Conservation (phyloP, 768 basidiomycete genomes). For the Mrakia frigida region DNA sequence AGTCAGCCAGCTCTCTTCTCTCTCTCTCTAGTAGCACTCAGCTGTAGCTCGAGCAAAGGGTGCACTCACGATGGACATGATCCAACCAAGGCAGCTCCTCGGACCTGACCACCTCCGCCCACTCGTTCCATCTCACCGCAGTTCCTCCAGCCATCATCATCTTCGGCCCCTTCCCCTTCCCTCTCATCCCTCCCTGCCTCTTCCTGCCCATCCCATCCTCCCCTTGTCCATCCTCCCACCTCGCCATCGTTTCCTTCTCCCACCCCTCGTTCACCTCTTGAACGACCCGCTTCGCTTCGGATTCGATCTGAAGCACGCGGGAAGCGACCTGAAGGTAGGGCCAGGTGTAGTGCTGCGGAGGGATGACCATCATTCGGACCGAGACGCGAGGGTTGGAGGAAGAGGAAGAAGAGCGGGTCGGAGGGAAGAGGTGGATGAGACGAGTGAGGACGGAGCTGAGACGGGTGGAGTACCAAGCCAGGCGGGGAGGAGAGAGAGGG, state of each 20-base stretch:
- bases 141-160: background rate
- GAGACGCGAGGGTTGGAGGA: background rate
- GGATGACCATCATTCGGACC: background rate
- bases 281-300: background rate
- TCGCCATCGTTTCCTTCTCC: background rate
- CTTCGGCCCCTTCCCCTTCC: background rate
- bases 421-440: background rate
- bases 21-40: too few relatives aligned
- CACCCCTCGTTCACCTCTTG: background rate
- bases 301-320: constrained; percentile 1
- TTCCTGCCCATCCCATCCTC: background rate
- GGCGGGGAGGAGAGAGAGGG: background rate
- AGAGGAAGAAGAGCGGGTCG: background rate
- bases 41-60: too few relatives aligned
- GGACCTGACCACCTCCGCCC: background rate
- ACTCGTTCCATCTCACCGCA: background rate
- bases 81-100: background rate
- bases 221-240: background rate
- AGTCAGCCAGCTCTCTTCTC: too few relatives aligned
- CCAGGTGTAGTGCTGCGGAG: constrained; percentile 24
- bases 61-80: constrained; percentile 3
- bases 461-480: background rate
- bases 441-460: background rate
- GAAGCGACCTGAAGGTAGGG: constrained; percentile 5
- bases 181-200: background rate